Percentiles rank a stretch among this genome's conserved stretches.
Conservation (phyloP, 2,329 filamentous ascomycete species). For the Penicillium polonicum region DNA sequence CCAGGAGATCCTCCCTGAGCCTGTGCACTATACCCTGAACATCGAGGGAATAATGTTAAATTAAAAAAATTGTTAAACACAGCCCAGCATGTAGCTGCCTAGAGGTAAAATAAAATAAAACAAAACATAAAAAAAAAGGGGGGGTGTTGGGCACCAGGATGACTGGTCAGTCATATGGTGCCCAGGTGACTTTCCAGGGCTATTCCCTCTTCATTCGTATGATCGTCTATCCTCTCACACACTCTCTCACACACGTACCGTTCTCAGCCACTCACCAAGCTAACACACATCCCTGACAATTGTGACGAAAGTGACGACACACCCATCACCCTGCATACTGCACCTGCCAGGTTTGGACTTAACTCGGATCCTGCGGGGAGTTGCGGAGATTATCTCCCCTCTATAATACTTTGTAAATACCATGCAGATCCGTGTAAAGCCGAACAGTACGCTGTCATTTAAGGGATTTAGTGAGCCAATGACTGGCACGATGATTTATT, state of each 20-base stretch:
- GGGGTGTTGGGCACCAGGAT: constrained; percentile 9
- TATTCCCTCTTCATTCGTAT: constrained; percentile 9
- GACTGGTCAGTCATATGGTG: background rate
- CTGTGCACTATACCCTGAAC: constrained; percentile 8
- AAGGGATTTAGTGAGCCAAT: constrained; percentile 9
- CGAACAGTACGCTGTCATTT: background rate
- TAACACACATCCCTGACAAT: constrained; percentile 5
- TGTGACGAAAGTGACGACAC: constrained; percentile 15
- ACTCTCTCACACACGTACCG: background rate
- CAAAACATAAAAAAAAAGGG: constrained; percentile 5
- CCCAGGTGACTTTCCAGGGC: background rate
- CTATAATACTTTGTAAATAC: background rate
- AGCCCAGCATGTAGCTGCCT: background rate
- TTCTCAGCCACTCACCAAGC: background rate
- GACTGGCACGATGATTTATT: constrained; percentile 3
- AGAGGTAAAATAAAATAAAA: background rate
- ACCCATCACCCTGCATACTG: background rate
- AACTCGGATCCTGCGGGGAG: constrained; percentile 7
- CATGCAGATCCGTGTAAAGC: background rate
- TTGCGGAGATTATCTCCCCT: constrained; percentile 15
- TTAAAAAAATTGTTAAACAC: background rate
- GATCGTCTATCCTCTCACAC: constrained; percentile 8
- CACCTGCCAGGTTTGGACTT: background rate
- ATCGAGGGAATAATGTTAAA: background rate
- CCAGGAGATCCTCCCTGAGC: constrained; percentile 2